Evolutionary conservation across 2,329 filamentous ascomycete species (phyloP).

Genomic region (Chalaropsis ovoidea): DNA sequence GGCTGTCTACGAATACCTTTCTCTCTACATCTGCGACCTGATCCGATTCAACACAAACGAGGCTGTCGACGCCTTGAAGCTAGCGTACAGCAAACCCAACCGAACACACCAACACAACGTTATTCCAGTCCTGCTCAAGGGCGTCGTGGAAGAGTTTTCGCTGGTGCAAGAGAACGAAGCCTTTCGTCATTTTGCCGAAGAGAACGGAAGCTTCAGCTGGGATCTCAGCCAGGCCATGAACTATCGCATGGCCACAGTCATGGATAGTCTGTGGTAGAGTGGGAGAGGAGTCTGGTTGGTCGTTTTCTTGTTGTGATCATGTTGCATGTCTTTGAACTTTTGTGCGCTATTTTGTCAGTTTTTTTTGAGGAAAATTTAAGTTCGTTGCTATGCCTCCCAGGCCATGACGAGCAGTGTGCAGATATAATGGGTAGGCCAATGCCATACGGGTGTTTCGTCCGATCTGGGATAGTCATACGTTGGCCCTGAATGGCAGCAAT

Average conservation of each 20-base stretch:
- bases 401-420: background rate
- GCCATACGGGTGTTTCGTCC: background rate
- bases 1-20: background rate
- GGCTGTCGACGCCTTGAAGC: background rate
- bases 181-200: background rate
- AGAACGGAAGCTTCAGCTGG: background rate
- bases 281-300: background rate
- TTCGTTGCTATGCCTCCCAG: background rate
- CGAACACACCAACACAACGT: background rate
- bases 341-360: background rate
- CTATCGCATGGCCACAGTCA: background rate
- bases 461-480: background rate
- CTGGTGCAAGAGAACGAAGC: background rate
- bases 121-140: background rate
- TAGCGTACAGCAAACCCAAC: background rate
- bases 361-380: background rate
- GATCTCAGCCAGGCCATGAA: constrained; percentile 3
- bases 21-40: background rate
- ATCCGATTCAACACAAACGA: background rate
- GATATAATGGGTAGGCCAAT: no score
- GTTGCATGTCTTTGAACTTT: background rate
- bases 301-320: background rate
- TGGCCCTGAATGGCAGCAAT: no score
- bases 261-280: background rate
- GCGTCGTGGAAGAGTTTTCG: background rate